Evolutionary conservation across 495 filamentous ascomycete species (phyloP).

Genomic region (Aspergillus nidulans): DNA sequence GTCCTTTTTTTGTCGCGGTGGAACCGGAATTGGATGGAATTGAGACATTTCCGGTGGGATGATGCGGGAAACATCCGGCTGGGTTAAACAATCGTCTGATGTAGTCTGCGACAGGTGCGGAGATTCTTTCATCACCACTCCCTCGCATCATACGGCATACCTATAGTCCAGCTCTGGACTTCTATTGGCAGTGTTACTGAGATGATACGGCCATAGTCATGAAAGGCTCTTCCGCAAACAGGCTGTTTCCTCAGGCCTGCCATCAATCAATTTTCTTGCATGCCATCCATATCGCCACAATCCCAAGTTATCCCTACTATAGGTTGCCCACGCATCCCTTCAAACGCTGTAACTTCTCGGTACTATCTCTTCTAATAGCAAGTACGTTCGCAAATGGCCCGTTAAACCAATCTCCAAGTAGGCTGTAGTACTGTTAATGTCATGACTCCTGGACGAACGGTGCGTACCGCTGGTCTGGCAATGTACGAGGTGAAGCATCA

Average conservation of each 20-base stretch:
- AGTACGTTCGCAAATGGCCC: no score
- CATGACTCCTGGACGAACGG: neutral
- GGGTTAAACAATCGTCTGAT: slow-evolving; percentile 14
- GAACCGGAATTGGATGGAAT: neutral
- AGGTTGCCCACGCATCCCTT: no score
- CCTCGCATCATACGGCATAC: neutral
- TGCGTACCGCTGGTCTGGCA: no score
- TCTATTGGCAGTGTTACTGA: neutral
- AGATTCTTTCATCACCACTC: slow-evolving; percentile 13
- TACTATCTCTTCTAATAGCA: no score
- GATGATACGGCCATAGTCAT: slow-evolving; percentile 2
- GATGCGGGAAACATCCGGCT: neutral
- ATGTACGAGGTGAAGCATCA: neutral
- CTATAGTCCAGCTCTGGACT: neutral
- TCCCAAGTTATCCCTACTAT: no score
- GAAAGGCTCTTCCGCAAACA: slow-evolving; percentile 4
- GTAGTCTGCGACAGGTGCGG: slow-evolving; percentile 9
- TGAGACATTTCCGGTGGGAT: neutral
- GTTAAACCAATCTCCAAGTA: neutral
- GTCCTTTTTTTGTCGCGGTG: no score
- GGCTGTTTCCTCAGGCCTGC: neutral
- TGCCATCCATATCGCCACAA: slow-evolving; percentile 3
- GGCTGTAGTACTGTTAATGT: neutral
- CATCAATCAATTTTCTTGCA: neutral
- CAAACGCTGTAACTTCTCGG: no score